Percentiles rank a stretch among this genome's conserved stretches.
These are phyloP conservation scores for Solanum acaule DNA, from an alignment of 257 asterid genomes.

Conservation along the genomic window DNA sequence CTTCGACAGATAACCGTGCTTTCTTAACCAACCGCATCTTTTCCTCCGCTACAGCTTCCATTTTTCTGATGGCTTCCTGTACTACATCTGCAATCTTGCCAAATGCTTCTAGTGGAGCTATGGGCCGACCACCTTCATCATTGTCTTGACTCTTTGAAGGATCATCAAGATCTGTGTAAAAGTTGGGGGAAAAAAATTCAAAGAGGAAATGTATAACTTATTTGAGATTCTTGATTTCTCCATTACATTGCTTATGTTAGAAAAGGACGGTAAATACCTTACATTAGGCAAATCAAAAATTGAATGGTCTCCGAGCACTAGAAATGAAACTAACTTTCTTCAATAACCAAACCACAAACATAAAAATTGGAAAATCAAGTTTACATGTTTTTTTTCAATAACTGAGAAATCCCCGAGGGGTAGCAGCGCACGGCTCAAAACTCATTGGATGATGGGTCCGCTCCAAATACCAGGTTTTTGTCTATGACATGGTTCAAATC, in stretches of 20 bases:
- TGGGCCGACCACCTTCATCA: constrained; percentile 54
- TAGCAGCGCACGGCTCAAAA: neutral
- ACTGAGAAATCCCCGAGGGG: neutral
- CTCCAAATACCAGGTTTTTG: neutral
- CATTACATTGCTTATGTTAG: neutral
- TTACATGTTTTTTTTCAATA: neutral
- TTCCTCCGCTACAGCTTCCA: constrained; percentile 90
- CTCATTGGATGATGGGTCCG: neutral
- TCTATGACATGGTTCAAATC: neutral
- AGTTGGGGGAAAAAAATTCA: neutral
- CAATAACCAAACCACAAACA: neutral
- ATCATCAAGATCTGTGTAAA: constrained; percentile 64
- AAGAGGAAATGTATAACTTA: neutral
- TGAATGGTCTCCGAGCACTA: neutral
- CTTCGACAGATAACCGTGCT: constrained; percentile 70
- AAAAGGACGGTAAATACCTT: neutral
- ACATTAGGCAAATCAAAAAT: neutral
- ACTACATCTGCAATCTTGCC: constrained; percentile 85
- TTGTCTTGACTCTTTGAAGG: constrained; percentile 44
- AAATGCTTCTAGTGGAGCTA: constrained; percentile 90
- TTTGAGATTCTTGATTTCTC: neutral
- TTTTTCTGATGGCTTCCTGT: constrained; percentile 84
- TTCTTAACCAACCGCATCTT: constrained; percentile 77
- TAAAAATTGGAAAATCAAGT: neutral
- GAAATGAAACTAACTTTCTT: neutral